Evolutionary conservation across 1,284 basidiomycete genomes (phyloP), one percentile per base, ranked within the genome.

Genomic region (Pyrrhoderma lamaoense): DNA sequence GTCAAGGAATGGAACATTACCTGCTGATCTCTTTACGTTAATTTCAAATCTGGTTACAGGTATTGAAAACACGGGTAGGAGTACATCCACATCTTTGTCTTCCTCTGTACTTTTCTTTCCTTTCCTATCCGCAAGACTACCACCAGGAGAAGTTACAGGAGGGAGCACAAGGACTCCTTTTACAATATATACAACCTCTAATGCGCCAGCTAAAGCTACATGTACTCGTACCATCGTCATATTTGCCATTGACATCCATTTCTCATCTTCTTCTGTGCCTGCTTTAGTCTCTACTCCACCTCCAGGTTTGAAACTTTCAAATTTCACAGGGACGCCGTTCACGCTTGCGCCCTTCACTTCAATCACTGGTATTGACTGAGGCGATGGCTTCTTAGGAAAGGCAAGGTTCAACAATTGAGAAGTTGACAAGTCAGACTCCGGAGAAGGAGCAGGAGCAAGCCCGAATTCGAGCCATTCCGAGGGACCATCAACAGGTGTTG

Each of bases 381-480:
- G 35, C 35, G 16, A 16, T 11, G 35, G 35, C 9, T 40, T 4
- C 21, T 40, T 16, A 16, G 38, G 21, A 5, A 22, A 16, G 7
- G 8, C 21, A 22, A 40, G 38, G n/a, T 40, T 14, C 16, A 16
- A 16, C 21, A 40, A 5, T 5, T 11, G 7, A 5, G 27, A 31
- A 5, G 27, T 5, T 5, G 27, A 31, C 27, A 31, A 5, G 11
- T 31, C 27, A 5, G 5, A 5, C 2, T 45, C 37, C n/a, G 47
- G 40, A 8, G 48, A 42, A 3, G 61, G 31, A 4, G 69, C 66
- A 52, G 72, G 70, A 8, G 78, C 78, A 39, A 89, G 68, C n/a
- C 83, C 85, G 60, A 89, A 87, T 64, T 87, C 84, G n/a, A 89
- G 66, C 80, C 79, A 85, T 51, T 81, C 81, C 19, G 75, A 73